Evolutionary conservation across 495 filamentous ascomycete genomes (phyloP), one percentile per base, ranked within the genome.

Genomic region (Geopyxis carbonaria): DNA sequence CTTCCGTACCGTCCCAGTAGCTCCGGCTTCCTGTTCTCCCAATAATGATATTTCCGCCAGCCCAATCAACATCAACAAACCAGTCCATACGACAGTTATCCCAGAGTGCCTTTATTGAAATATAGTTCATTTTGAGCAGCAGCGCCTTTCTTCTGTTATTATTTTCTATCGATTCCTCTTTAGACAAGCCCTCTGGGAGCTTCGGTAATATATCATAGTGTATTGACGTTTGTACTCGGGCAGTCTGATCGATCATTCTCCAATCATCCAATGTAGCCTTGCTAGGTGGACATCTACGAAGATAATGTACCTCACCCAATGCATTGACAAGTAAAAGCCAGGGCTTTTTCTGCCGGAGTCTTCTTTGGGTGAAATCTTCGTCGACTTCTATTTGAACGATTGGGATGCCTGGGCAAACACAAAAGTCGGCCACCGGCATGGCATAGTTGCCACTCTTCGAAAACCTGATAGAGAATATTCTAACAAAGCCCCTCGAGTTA

Each of bases 301-400:
- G 63, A 47, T 83, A 93, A 56, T 77, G 95, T 1, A 93, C 64
- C 56, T 97, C 89, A 1, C 89, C 89, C 10, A 97, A 60, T 6
- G 89, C 89, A 53, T 97, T 95, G 27, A 97, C 61, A 21, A 70
- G 79, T 22, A 81, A 75, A 13, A 84, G 82, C 84, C 85, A 95
- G 3, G 82, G 70, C 20, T 83, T 75, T 15, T 70, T 66, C 31
- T 74, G 64, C 7, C 68, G 61, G 47, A 78, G 69, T 19, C 86
- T 73, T 45, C 70, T 70, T 13, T 66, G 48, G 18, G 72, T 80
- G 55, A 78, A 86, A 22, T 69, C 70, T 20, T 92, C 80, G 49
- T 95, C 91, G 3, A 93, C 78, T 23, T 73, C 72, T 43, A 97
- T 76, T 10, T 72, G 70, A 24, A 94, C 71, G 31, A 97, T 86